Evolutionary conservation across 306 rosid genomes (phyloP), one percentile per base, ranked within the genome.

Genomic region (Citrullus amarus): DNA sequence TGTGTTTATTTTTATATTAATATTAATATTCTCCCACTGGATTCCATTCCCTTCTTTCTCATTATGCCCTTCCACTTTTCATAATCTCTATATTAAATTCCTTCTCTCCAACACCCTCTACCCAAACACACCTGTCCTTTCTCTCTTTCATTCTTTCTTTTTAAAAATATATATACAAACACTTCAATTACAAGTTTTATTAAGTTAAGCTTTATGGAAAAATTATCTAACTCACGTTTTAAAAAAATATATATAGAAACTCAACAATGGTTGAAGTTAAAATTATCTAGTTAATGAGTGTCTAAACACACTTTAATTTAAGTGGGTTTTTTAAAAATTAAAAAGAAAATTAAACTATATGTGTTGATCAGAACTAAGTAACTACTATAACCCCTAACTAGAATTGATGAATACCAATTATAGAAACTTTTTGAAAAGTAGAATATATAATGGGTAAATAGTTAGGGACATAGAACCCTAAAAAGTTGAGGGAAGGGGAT

Each of bases 31-130:
- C 76, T 46, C 39, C 20, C 22, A 25, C n/a, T 65, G 22, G 22
- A 32, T 39, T 39, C 59, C 32, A 8, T 28, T 72, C 30, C 77
- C 22, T 15, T 48, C 43, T 54, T 28, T 13, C 56, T 72, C 43
- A 72, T 72, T 28, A 72, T 72, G 77, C 60, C 44, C 77, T 74
- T 74, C 62, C 78, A 74, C 78, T 74, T 53, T 74, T 53, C 4
- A 7, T 53, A 32, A 17, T 74, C 78, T 74, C 62, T 51, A 28
- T 28, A 50, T 51, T 7, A 15, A 74, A 74, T 13, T 28, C 6
- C 20, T 68, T 70, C 76, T 44, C 55, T 43, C 71, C 48, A 65
- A 65, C 50, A 17, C 56, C 9, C 36, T 9, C 75, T 6, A 4
- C 75, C 18, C 8, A 1, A 38, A 1, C 9, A 16, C 32, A 18